A percentile compares a stretch with the other conserved stretches of the same genome.
Evolutionary conservation across 495 filamentous ascomycete species (phyloP).

Genomic region (Cryomyces minteri): DNA sequence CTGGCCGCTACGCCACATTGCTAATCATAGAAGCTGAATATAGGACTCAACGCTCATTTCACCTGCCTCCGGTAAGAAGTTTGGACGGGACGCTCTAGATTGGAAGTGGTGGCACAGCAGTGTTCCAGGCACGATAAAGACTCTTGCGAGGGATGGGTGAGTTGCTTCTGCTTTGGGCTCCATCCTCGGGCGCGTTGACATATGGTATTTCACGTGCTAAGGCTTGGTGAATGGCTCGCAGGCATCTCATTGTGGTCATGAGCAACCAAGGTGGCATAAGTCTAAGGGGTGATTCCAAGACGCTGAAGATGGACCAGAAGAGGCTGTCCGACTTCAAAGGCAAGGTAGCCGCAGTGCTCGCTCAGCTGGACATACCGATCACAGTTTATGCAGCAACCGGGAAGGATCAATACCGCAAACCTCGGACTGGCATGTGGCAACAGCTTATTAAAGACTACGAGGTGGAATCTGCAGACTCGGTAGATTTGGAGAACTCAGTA

Average conservation of each 20-base stretch:
- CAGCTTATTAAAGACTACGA: constrained; percentile 61
- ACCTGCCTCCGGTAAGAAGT: constrained; percentile 63
- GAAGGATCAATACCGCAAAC: constrained; percentile 70
- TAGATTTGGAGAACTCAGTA: constrained; percentile 50
- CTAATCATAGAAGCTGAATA: neutral
- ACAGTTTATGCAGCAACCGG: constrained; percentile 71
- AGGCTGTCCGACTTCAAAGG: constrained; percentile 61
- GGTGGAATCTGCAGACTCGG: constrained; percentile 35
- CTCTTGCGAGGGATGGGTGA: constrained; percentile 55
- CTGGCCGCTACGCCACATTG: neutral
- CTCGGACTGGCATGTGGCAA: constrained; percentile 75
- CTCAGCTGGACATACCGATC: constrained; percentile 54
- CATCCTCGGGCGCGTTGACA: neutral
- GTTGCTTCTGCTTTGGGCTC: neutral
- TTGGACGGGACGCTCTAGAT: constrained; percentile 48
- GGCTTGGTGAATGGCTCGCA: constrained; percentile 13
- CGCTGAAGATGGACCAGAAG: constrained; percentile 39
- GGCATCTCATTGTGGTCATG: constrained; percentile 61
- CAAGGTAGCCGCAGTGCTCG: constrained; percentile 50
- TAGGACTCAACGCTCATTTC: constrained; percentile 79
- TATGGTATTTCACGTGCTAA: neutral
- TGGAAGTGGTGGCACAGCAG: constrained; percentile 88
- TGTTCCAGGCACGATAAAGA: constrained; percentile 45
- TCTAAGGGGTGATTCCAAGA: constrained; percentile 52
- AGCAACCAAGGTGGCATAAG: constrained; percentile 78